phyloP scores from a whole-genome alignment of 768 basidiomycete species.

The Mycena belliarum region DNA sequence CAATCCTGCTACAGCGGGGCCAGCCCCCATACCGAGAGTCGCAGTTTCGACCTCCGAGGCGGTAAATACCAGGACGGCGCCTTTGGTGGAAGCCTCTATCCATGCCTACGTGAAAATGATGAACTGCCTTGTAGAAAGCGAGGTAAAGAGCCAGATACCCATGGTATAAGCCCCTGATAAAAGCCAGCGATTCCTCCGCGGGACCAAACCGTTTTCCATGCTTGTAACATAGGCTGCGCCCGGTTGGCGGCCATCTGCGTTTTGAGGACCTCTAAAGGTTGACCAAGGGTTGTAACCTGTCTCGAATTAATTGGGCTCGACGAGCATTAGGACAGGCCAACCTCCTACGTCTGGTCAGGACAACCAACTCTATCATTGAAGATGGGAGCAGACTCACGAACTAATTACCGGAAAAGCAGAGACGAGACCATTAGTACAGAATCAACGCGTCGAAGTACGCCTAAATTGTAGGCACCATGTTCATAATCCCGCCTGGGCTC shows the following conservation, averaged over 20 bases:
- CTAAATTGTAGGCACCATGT: slow-evolving; percentile 69
- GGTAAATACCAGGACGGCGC: slow-evolving; percentile 92
- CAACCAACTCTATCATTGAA: slow-evolving; percentile 1
- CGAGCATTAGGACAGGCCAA: slow-evolving; percentile 3
- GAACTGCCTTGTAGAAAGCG: background rate
- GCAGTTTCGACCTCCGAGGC: slow-evolving; percentile 91
- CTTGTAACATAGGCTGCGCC: slow-evolving; percentile 85
- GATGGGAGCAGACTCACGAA: slow-evolving; percentile 33
- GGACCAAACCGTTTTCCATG: slow-evolving; percentile 83
- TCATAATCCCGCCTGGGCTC: slow-evolving; percentile 90
- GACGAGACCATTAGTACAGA: slow-evolving; percentile 3
- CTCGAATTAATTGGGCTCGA: slow-evolving; percentile 10
- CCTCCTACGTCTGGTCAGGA: slow-evolving; percentile 20
- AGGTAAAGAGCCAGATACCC: slow-evolving; percentile 52
- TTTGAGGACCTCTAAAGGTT: slow-evolving; percentile 97
- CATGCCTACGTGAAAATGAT: slow-evolving; percentile 66
- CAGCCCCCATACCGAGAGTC: slow-evolving; percentile 64
- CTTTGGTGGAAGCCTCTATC: slow-evolving; percentile 99
- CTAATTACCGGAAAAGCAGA: slow-evolving; percentile 22
- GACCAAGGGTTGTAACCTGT: slow-evolving; percentile 95
- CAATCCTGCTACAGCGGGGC: slow-evolving; percentile 81
- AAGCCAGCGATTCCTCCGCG: slow-evolving; percentile 89
- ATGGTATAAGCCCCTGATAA: slow-evolving; percentile 98
- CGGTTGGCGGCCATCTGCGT: slow-evolving; percentile 99
- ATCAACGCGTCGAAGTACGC: slow-evolving; percentile 11